A percentile compares a stretch with the other conserved stretches of the same genome.
These are phyloP conservation scores for Phaeolepiota aurea DNA, from an alignment of 768 basidiomycete species.

Conservation along the genomic window DNA sequence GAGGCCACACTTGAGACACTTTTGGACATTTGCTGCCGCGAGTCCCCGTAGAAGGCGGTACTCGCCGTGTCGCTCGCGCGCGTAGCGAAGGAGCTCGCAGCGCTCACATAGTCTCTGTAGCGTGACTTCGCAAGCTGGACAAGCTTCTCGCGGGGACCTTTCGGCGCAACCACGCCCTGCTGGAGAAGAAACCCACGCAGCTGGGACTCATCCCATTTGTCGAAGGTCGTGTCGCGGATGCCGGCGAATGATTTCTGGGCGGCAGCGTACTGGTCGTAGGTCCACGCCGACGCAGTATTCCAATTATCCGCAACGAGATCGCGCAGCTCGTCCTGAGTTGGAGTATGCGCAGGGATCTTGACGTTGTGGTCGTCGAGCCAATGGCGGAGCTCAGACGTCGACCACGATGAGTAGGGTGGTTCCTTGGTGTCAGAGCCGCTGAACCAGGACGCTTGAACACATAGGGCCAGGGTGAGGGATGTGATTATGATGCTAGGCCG, in stretches of 20 bases:
- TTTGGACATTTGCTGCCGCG: constrained; percentile 27
- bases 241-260: constrained; percentile 59
- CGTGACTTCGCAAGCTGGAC: constrained; percentile 67
- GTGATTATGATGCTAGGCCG: constrained; percentile 1
- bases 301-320: constrained; percentile 57
- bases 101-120: constrained; percentile 50
- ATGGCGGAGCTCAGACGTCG: constrained; percentile 47
- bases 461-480: constrained; percentile 14
- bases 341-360: constrained; percentile 36
- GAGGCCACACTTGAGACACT: constrained; percentile 26
- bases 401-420: constrained; percentile 45
- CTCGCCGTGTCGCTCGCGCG: constrained; percentile 40
- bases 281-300: constrained; percentile 44
- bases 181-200: constrained; percentile 80
- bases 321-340: constrained; percentile 31
- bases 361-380: constrained; percentile 69
- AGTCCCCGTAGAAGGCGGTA: constrained; percentile 42
- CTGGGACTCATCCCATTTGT: constrained; percentile 78
- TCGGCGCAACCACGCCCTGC: constrained; percentile 80
- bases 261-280: constrained; percentile 50
- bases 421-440: constrained; percentile 24
- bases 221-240: constrained; percentile 54
- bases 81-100: constrained; percentile 47
- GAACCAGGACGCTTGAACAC: constrained; percentile 48
- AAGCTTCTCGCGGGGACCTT: constrained; percentile 73